Evolutionary conservation across 2,329 filamentous ascomycete species (phyloP).

Genomic region (Diaporthe vexans): DNA sequence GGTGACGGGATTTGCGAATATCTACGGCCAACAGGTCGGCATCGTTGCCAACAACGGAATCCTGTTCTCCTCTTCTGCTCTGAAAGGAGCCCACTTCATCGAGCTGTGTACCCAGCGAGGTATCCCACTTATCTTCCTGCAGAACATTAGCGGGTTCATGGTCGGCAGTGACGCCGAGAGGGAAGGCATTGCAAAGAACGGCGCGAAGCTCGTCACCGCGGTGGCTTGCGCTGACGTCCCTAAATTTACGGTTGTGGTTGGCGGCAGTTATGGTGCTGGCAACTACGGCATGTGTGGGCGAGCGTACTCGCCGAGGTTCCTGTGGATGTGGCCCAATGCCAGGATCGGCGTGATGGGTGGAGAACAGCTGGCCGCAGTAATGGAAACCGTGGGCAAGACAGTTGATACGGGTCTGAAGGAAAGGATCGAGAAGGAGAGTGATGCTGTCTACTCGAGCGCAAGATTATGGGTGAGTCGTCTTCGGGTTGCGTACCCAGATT

Average conservation of each 20-base stretch:
- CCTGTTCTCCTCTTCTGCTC: conserved; percentile 86
- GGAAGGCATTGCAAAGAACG: conserved; percentile 97
- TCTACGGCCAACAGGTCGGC: conserved; percentile 91
- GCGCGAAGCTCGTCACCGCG: conserved; percentile 95
- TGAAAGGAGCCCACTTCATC: conserved; percentile 98
- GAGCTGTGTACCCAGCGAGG: conserved; percentile 92
- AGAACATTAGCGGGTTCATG: conserved; percentile 99
- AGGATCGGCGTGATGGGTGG: conserved; percentile 96
- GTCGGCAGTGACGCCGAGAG: conserved; percentile 92
- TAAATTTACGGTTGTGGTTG: conserved; percentile 97
- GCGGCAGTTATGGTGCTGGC: conserved; percentile 90
- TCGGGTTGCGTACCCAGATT: conserved; percentile 15
- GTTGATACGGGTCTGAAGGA: conserved; percentile 85
- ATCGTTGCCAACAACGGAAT: conserved; percentile 98
- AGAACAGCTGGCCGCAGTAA: conserved; percentile 91
- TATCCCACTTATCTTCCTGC: conserved; percentile 91
- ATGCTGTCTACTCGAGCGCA: conserved; percentile 89
- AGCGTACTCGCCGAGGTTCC: conserved; percentile 89
- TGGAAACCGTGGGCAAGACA: conserved; percentile 92
- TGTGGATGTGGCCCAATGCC: conserved; percentile 99
- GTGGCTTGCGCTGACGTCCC: conserved; percentile 95
- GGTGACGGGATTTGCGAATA: conserved; percentile 90
- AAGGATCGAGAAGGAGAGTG: conserved; percentile 90
- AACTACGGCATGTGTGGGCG: conserved; percentile 99
- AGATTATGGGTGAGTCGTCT: conserved; percentile 80